Evolutionary conservation across 495 filamentous ascomycete species (phyloP).

Genomic region (Hypomontagnella monticulosa): DNA sequence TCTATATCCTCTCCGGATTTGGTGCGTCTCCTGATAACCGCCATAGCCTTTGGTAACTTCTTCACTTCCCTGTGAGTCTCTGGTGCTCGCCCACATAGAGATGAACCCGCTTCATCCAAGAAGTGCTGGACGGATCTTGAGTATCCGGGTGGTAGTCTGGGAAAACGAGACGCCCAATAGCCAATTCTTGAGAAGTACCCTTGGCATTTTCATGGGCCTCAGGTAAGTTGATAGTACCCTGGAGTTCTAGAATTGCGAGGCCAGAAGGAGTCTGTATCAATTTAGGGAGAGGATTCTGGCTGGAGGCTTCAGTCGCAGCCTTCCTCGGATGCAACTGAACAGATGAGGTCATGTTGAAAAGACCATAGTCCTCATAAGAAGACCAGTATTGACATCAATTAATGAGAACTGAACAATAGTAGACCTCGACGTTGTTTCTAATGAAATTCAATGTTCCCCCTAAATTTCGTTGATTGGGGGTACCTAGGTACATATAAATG

Average conservation of each 20-base stretch:
- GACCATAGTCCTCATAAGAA: neutral
- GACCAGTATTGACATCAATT: neutral
- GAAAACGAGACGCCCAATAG: conserved; percentile 80
- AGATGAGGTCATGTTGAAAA: conserved; percentile 40
- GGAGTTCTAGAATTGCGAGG: conserved; percentile 86
- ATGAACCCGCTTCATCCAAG: conserved; percentile 90
- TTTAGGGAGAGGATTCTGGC: conserved; percentile 73
- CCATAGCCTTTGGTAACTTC: conserved; percentile 80
- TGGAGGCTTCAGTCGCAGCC: neutral
- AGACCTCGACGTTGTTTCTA: neutral
- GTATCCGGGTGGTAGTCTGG: conserved; percentile 70
- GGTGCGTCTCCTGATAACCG: conserved; percentile 70
- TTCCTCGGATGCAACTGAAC: conserved; percentile 37
- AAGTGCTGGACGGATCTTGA: conserved; percentile 56
- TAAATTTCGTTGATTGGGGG: neutral
- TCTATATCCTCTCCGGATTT: conserved; percentile 36
- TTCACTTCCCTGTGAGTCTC: conserved; percentile 90
- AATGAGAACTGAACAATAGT: neutral
- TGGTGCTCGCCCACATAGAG: conserved; percentile 91
- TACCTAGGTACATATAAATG: neutral
- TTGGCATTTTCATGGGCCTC: conserved; percentile 36
- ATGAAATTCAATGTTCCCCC: neutral
- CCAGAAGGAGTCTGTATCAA: conserved; percentile 86
- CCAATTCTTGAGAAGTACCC: conserved; percentile 52
- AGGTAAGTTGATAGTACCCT: conserved; percentile 83